Base-by-base conservation (phyloP, 23 red algal species). In the Cyanidium caldarium region DNA sequence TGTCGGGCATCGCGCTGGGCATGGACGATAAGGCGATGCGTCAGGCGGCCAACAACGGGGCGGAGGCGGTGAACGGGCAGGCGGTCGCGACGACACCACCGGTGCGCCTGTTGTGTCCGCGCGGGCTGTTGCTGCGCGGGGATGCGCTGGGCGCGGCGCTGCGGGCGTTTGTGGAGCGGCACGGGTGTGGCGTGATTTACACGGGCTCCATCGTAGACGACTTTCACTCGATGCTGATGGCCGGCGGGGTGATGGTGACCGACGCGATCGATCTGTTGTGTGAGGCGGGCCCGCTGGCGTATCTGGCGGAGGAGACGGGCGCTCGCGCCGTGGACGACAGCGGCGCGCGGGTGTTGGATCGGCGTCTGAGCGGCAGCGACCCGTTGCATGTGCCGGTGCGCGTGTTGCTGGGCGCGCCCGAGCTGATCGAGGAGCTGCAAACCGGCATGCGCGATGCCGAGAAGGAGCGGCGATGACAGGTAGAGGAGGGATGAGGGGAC, bases 211-310 rank as follows among this genome's bases (percentile, higher is more conserved):
- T 86, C 38, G 65, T 89, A 0, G 86, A 76, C 61, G 82, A 88
- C 40, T 73, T 87, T 35, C 77, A 82, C 34, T 61, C 80, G 41
- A 67, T 84, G 33, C 35, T 98, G 68, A 84, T 77, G 78, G 80
- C 75, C 3, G 92, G 92, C 25, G 92, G 92, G 12, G 44, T 89
- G 33, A 17, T 98, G 33, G 77, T 98, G 7, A 58, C 76, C 7
- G 67, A 65, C n/a, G 68, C 78, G 37, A 83, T 87, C 13, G 83
- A 98, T 44, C 45, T 88, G 1, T 68, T 98, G 79, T 98, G 92
- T 38, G 83, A 98, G 46, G 84, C 84, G 33, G 92, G 78, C n/a
- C 92, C 90, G 26, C 41, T 98, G 57, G 80, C 92, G 26, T 88
- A 84, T 29, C 40, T 98, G 57, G 71, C 87, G 34, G 92, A 98